Conservation (phyloP, 2,329 filamentous ascomycete genomes). For the Hymenoscyphus scutula region DNA sequence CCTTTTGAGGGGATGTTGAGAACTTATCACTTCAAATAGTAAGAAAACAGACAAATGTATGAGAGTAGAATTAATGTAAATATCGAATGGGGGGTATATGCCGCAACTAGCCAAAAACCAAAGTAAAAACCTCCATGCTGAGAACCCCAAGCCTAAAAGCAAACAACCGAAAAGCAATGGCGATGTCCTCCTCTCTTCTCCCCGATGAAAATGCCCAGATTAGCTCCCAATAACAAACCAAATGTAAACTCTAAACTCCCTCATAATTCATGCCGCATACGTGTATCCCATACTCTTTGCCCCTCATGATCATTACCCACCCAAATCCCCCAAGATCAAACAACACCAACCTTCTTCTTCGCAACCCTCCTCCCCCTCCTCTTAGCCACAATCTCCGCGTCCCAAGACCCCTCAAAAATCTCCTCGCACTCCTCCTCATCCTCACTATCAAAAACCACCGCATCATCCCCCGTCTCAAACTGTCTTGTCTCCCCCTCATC, state of each 20-base stretch:
- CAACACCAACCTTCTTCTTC: slow-evolving; percentile 10
- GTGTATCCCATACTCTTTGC: neutral
- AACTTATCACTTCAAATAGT: too few relatives aligned
- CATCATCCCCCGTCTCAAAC: slow-evolving; percentile 49
- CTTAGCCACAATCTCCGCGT: slow-evolving; percentile 43
- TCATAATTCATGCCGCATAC: neutral
- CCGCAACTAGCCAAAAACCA: too few relatives aligned
- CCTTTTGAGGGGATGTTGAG: too few relatives aligned
- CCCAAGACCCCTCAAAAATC: slow-evolving; percentile 61
- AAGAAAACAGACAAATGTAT: too few relatives aligned
- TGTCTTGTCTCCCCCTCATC: slow-evolving; percentile 53
- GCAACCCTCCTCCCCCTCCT: slow-evolving; percentile 29
- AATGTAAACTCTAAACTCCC: neutral
- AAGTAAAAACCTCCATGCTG: too few relatives aligned
- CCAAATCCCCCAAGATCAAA: neutral
- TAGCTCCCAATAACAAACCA: neutral
- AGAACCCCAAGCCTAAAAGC: too few relatives aligned
- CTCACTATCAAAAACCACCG: slow-evolving; percentile 58
- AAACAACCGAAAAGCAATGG: too few relatives aligned
- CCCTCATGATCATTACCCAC: neutral
- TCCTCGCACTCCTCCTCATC: slow-evolving; percentile 68
- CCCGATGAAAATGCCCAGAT: neutral
- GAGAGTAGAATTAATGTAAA: too few relatives aligned
- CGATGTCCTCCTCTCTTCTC: too few relatives aligned
- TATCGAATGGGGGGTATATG: too few relatives aligned